Conservation (phyloP, 805 yeast genomes). For the Wickerhamiella australiensis region DNA sequence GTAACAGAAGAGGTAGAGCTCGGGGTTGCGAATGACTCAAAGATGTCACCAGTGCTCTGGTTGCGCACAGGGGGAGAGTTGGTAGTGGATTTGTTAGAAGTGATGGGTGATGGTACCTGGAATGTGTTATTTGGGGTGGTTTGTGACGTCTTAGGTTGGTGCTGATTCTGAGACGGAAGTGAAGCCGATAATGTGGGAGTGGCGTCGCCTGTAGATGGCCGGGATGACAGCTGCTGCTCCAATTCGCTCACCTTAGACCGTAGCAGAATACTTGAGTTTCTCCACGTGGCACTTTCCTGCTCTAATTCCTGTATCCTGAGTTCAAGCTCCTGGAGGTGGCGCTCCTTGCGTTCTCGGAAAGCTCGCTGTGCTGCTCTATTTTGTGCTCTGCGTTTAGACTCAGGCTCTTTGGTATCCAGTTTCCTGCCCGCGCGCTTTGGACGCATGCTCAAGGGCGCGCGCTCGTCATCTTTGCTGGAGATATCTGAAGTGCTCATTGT, state of each 20-base stretch:
- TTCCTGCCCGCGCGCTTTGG: constrained; percentile 29
- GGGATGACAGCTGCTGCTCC: constrained; percentile 44
- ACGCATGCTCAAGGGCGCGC: constrained; percentile 11
- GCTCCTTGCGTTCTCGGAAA: constrained; percentile 86
- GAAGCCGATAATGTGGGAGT: background rate
- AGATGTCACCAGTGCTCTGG: background rate
- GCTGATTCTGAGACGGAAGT: background rate
- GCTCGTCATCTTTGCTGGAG: background rate
- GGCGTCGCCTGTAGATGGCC: background rate
- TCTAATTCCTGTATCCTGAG: constrained; percentile 63
- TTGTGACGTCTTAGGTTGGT: background rate
- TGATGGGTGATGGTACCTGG: background rate
- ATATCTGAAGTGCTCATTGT: background rate
- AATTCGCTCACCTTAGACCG: constrained; percentile 65
- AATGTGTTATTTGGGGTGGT: background rate
- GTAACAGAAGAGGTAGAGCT: background rate
- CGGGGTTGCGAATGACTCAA: background rate
- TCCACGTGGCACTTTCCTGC: constrained; percentile 52
- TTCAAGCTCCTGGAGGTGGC: constrained; percentile 73
- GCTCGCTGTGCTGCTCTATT: constrained; percentile 98
- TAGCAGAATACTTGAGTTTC: constrained; percentile 60
- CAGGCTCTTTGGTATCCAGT: constrained; percentile 66
- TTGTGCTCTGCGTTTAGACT: constrained; percentile 86
- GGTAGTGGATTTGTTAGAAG: background rate
- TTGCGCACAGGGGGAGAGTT: background rate